Percentiles rank a stretch among this genome's conserved stretches.
Conservation (phyloP, 129 eudicot genomes). For the Escallonia herrerae region DNA sequence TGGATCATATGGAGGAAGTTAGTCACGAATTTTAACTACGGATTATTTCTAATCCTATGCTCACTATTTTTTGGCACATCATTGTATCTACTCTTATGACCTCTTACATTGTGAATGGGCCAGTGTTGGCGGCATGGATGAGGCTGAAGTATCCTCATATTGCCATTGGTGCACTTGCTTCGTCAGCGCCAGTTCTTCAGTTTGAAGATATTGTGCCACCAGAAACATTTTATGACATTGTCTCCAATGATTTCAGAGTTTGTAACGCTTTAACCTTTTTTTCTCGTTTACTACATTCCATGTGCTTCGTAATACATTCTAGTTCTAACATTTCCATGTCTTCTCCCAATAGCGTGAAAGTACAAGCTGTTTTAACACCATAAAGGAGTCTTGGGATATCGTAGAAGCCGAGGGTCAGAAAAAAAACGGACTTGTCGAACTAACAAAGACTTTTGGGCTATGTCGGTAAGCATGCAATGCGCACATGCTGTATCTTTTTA, state of each 20-base stretch:
- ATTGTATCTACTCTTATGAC: too few species aligned
- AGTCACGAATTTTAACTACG: constrained; percentile 16
- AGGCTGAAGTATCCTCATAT: constrained; percentile 91
- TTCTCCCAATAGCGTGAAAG: constrained; percentile 62
- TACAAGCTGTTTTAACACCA: constrained; percentile 73
- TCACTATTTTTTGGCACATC: background rate
- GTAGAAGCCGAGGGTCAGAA: constrained; percentile 39
- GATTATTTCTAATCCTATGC: background rate
- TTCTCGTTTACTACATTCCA: background rate
- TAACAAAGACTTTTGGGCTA: constrained; percentile 55
- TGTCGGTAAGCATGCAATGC: constrained; percentile 44
- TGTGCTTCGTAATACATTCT: background rate
- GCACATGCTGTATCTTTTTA: background rate
- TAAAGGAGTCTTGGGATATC: constrained; percentile 74
- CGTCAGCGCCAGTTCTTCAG: constrained; percentile 93
- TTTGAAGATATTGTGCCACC: constrained; percentile 84
- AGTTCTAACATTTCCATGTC: background rate
- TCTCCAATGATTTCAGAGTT: constrained; percentile 74
- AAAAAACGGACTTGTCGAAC: constrained; percentile 50
- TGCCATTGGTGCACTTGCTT: constrained; percentile 83
- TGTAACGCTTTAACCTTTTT: constrained; percentile 17
- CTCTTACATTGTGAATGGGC: constrained; percentile 5
- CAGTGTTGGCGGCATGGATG: constrained; percentile 99
- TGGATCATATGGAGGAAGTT: constrained; percentile 98
- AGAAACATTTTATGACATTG: constrained; percentile 74